These are phyloP conservation scores for Leccinum brunneo-olivaceum DNA, from an alignment of 1,284 basidiomycete species.

Conservation along the genomic window DNA sequence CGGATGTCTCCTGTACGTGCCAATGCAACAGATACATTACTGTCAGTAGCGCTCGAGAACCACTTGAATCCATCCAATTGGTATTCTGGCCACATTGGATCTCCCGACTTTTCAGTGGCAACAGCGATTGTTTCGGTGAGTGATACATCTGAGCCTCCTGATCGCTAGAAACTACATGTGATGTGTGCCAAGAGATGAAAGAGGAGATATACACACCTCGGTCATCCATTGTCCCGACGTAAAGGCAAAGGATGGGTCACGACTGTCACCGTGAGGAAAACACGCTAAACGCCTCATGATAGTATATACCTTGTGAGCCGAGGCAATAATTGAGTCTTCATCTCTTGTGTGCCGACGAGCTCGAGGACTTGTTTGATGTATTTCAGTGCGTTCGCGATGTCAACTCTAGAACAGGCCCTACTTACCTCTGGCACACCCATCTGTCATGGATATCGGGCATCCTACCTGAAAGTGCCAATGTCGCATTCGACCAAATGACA, in stretches of 20 bases:
- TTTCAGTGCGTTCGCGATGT: slow-evolving; percentile 2
- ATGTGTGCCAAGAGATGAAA: background rate
- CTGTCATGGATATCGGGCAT: slow-evolving; percentile 74
- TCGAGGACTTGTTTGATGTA: slow-evolving; percentile 45
- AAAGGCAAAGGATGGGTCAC: slow-evolving; percentile 57
- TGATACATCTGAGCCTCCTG: slow-evolving; percentile 74
- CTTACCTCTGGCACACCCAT: slow-evolving; percentile 64
- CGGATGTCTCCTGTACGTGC: slow-evolving; percentile 57
- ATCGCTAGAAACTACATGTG: slow-evolving; percentile 37
- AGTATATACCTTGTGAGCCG: slow-evolving; percentile 50
- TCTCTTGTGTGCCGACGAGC: slow-evolving; percentile 50
- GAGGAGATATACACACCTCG: slow-evolving; percentile 38
- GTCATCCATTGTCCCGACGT: slow-evolving; percentile 85
- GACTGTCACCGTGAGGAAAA: slow-evolving; percentile 34
- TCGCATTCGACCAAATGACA: background rate
- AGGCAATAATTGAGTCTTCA: slow-evolving; percentile 53
- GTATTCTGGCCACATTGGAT: slow-evolving; percentile 47
- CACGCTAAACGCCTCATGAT: background rate
- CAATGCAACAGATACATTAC: slow-evolving; percentile 63
- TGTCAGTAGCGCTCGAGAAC: slow-evolving; percentile 82
- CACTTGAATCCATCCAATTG: slow-evolving; percentile 69
- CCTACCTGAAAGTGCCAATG: slow-evolving; percentile 39
- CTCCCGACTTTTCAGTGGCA: slow-evolving; percentile 25
- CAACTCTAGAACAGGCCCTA: slow-evolving; percentile 19
- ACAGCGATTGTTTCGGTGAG: slow-evolving; percentile 66